Evolutionary conservation across 495 filamentous ascomycete genomes (phyloP).

Genomic region (Peziza echinospora): DNA sequence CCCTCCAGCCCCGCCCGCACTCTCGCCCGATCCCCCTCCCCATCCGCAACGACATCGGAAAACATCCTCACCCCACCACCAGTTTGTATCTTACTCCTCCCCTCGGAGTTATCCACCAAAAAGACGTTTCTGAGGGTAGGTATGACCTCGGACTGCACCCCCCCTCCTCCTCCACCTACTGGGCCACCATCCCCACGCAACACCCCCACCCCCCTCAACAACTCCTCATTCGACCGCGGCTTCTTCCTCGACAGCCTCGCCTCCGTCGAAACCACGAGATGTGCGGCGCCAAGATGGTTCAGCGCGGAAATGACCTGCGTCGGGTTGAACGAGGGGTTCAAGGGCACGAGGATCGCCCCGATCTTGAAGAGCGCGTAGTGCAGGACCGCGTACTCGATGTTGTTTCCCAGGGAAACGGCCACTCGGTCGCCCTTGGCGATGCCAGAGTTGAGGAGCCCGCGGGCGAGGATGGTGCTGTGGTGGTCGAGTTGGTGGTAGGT

Average conservation of each 20-base stretch:
- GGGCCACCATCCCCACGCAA: too few relatives aligned
- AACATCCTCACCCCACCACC: slow-evolving; percentile 34
- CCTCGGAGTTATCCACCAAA: slow-evolving; percentile 57
- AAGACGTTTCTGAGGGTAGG: slow-evolving; percentile 51
- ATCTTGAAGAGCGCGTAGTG: slow-evolving; percentile 87
- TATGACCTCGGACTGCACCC: slow-evolving; percentile 30
- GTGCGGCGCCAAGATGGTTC: slow-evolving; percentile 47
- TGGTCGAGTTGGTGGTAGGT: slow-evolving; percentile 57
- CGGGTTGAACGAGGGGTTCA: slow-evolving; percentile 80
- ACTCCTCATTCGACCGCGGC: slow-evolving; percentile 50
- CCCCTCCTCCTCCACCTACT: slow-evolving; percentile 24
- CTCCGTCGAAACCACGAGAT: slow-evolving; percentile 66
- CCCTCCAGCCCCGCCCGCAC: background rate
- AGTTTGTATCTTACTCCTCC: slow-evolving; percentile 28
- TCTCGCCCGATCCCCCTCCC: slow-evolving; percentile 1
- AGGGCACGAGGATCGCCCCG: slow-evolving; percentile 71
- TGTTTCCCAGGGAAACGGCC: slow-evolving; percentile 69
- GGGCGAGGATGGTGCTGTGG: slow-evolving; percentile 54
- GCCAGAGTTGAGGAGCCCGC: slow-evolving; percentile 45
- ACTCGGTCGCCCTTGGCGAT: slow-evolving; percentile 72
- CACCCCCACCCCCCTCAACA: slow-evolving; percentile 45
- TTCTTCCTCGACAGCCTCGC: slow-evolving; percentile 67
- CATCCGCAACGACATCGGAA: slow-evolving; percentile 31
- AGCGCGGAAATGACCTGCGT: slow-evolving; percentile 59
- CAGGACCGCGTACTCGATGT: slow-evolving; percentile 52